phyloP scores from a whole-genome alignment of 2,329 filamentous ascomycete genomes.

The Venturia nashicola region DNA sequence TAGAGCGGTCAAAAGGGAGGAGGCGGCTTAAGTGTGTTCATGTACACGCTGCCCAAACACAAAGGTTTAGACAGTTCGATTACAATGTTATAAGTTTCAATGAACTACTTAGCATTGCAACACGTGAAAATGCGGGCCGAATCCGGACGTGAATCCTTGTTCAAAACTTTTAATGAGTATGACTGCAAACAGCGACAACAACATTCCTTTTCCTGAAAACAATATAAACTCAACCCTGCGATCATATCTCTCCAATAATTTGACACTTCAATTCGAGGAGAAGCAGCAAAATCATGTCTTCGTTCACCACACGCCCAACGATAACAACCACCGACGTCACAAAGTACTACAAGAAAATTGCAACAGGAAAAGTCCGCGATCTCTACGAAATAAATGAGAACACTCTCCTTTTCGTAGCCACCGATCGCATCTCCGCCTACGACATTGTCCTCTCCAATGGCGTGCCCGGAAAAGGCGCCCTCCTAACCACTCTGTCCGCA shows the following conservation, averaged over 20 bases:
- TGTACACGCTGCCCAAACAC: neutral
- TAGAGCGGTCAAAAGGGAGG: neutral
- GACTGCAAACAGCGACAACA: neutral
- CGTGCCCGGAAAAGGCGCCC: constrained; percentile 53
- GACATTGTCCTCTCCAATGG: constrained; percentile 61
- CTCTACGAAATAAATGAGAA: constrained; percentile 60
- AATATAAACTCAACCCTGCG: neutral
- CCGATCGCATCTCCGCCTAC: constrained; percentile 89
- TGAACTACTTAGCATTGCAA: too few species aligned
- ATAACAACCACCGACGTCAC: constrained; percentile 7
- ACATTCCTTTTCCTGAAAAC: neutral
- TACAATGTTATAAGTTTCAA: too few species aligned
- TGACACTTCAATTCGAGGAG: neutral
- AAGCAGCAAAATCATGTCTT: neutral
- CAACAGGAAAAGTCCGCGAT: constrained; percentile 49
- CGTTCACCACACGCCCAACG: neutral
- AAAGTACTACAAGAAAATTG: constrained; percentile 6
- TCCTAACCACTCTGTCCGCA: constrained; percentile 54
- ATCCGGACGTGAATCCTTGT: neutral
- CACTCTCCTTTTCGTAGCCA: constrained; percentile 70
- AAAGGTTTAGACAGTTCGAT: too few species aligned
- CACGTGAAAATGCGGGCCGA: neutral
- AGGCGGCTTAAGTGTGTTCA: neutral
- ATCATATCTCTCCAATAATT: neutral
- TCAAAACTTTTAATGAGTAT: neutral